Base-by-base conservation (phyloP, 306 rosid genomes). In the Dryas alaskensis region DNA sequence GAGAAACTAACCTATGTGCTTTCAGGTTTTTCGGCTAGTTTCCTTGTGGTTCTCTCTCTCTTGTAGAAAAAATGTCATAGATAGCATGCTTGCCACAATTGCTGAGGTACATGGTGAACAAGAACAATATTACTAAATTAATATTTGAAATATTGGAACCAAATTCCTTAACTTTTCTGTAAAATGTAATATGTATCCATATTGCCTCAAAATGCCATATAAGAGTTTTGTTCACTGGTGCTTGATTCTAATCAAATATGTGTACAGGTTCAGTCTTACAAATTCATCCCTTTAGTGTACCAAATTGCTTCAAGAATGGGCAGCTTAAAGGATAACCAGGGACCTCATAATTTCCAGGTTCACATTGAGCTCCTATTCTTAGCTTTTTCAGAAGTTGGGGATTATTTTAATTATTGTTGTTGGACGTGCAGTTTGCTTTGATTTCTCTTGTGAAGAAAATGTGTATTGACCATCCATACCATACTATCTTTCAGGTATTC, bases 251-350 rank as follows among this genome's bases (percentile, higher is more conserved):
- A 58, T 59, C 7, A 51, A 65, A 57, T 11, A 16, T 53, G 10
- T 73, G 2, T 40, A n/a, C 80, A 93, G 98, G 97, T 91, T 81
- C 98, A 93, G 73, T 93, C 98, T 69, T 91, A 84, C 85, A 93
- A 93, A 81, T 91, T 93, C 76, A 78, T 93, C 74, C 97, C 96
- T 62, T 72, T 93, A 65, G 93, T 84, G 16, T 93, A 93, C 85
- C 98, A 93, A 85, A 89, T 93, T 84, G 98, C 98, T 72, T 93
- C 98, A 12, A 89, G 98, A 88, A 85, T 93, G 97, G 98, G 98
- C 75, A 82, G 91, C 83, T 78, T 92, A 72, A 93, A 89, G 86
- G 97, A 93, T 66, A 78, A 80, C 79, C 82, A 81, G 7, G 97
- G 94, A 61, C 78, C 93, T 78, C 81, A 49, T 73, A 85, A 76